Evolutionary conservation across 202 grass and related monocot genomes (phyloP).

Genomic region (Cymbopogon flexuosus): DNA sequence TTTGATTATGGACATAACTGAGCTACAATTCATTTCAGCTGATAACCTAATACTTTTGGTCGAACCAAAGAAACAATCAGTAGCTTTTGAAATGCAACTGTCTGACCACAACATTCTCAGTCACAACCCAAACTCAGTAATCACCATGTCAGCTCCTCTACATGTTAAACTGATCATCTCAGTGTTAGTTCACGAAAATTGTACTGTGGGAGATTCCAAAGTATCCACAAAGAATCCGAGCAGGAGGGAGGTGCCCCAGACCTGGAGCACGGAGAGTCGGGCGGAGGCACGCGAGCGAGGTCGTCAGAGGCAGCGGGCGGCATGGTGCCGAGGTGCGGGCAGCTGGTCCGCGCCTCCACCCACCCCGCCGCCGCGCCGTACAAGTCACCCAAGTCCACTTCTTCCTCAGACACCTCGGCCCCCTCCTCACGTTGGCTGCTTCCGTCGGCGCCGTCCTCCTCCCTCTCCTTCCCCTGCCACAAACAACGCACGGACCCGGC

Average conservation of each 20-base stretch:
- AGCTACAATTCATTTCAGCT: neutral
- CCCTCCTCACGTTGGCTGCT: neutral
- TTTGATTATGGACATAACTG: neutral
- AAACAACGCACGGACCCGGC: neutral
- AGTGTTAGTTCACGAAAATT: neutral
- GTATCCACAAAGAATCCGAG: neutral
- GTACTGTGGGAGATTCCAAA: neutral
- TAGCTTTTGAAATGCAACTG: neutral
- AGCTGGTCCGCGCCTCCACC: slow-evolving; percentile 78
- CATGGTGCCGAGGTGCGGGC: slow-evolving; percentile 56
- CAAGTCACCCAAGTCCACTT: slow-evolving; percentile 34
- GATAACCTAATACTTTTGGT: neutral
- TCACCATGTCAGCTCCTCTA: neutral
- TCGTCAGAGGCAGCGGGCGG: slow-evolving; percentile 34
- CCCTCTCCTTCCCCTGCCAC: slow-evolving; percentile 37
- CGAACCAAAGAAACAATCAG: neutral
- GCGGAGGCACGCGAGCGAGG: slow-evolving; percentile 54
- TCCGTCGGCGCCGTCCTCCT: slow-evolving; percentile 2
- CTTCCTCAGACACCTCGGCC: neutral
- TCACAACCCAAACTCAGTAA: neutral
- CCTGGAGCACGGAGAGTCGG: slow-evolving; percentile 67
- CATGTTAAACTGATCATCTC: neutral
- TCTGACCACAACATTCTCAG: neutral
- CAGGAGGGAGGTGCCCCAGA: neutral
- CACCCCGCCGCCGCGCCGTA: slow-evolving; percentile 52